Evolutionary conservation across 2,329 filamentous ascomycete genomes (phyloP).

Genomic region (Rhynchosporium agropyri): DNA sequence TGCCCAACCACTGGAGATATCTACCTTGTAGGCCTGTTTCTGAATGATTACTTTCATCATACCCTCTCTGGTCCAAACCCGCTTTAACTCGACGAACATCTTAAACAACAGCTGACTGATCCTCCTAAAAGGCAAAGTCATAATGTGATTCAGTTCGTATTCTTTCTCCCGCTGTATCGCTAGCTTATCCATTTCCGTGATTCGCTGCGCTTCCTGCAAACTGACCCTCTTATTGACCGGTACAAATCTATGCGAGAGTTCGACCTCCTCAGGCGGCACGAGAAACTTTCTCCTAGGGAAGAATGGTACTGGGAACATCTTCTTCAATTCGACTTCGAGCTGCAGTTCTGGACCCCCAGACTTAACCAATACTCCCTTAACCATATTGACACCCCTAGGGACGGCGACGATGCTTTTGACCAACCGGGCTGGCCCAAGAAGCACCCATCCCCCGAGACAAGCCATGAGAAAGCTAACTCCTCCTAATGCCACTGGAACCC

Average conservation of each 20-base stretch:
- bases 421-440: slow-evolving; percentile 59
- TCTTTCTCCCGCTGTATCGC: slow-evolving; percentile 41
- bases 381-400: slow-evolving; percentile 31
- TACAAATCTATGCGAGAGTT: slow-evolving; percentile 39
- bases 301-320: slow-evolving; percentile 40
- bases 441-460: slow-evolving; percentile 60
- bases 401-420: slow-evolving; percentile 49
- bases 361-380: slow-evolving; percentile 21
- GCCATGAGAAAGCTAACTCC: slow-evolving; percentile 62
- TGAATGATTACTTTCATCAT: slow-evolving; percentile 55
- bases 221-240: slow-evolving; percentile 28
- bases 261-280: slow-evolving; percentile 32
- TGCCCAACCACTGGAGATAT: slow-evolving; percentile 59
- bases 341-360: slow-evolving; percentile 42
- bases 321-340: slow-evolving; percentile 53
- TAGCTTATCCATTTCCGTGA: slow-evolving; percentile 46
- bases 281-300: slow-evolving; percentile 35
- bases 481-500: slow-evolving; percentile 60
- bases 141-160: slow-evolving; percentile 57
- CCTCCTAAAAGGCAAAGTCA: slow-evolving; percentile 61
- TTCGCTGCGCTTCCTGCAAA: slow-evolving; percentile 36
- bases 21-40: slow-evolving; percentile 58
- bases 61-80: slow-evolving; percentile 59
- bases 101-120: slow-evolving; percentile 42
- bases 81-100: slow-evolving; percentile 49